Evolutionary conservation across 441 rosid species (phyloP).

Genomic region (Rhodomyrtus psidioides): DNA sequence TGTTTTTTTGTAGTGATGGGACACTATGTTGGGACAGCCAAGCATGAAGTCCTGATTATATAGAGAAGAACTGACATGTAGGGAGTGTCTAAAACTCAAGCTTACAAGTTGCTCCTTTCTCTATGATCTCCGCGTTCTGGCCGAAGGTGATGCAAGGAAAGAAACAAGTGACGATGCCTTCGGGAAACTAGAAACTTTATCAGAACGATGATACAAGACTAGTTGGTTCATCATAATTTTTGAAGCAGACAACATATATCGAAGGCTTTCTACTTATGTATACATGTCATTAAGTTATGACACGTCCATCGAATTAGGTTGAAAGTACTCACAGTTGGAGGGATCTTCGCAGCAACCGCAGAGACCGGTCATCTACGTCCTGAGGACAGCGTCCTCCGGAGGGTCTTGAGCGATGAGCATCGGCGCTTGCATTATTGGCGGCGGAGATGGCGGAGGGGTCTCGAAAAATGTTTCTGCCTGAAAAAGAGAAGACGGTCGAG

Average conservation of each 20-base stretch:
- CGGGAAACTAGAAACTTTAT: neutral
- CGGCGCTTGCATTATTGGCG: neutral
- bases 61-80: neutral
- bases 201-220: no score
- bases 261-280: neutral
- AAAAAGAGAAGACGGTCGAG: neutral
- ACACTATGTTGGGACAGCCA: neutral
- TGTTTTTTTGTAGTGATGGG: no score
- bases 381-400: accelerated
- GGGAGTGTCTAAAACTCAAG: neutral
- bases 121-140: slow-evolving; percentile 6
- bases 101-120: slow-evolving; percentile 4
- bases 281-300: neutral
- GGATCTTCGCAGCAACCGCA: neutral
- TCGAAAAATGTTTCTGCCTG: neutral
- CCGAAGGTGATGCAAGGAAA: slow-evolving; percentile 8
- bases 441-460: neutral
- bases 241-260: no score
- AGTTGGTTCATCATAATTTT: neutral
- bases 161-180: neutral
- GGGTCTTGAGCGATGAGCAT: neutral
- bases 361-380: neutral
- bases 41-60: neutral
- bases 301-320: neutral
- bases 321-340: neutral